Evolutionary conservation across 164 flowering plant genomes (phyloP).

Genomic region (Brasenia schreberi): DNA sequence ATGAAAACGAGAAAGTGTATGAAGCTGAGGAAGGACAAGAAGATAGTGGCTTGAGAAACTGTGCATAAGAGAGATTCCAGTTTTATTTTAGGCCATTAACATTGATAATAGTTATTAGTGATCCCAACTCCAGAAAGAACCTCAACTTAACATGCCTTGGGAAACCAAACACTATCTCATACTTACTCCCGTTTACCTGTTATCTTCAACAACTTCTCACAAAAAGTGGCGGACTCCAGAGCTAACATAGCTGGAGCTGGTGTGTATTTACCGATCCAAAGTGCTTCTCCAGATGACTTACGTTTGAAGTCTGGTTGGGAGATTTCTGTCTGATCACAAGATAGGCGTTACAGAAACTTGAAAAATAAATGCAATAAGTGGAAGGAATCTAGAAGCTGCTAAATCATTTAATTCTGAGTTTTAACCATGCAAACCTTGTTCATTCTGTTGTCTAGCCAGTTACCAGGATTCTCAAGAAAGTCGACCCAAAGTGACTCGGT

Average conservation of each 20-base stretch:
- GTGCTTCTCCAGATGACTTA: conserved; percentile 5
- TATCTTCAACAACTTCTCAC: neutral
- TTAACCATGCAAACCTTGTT: neutral
- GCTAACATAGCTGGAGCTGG: conserved; percentile 6
- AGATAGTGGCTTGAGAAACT: neutral
- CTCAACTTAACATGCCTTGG: neutral
- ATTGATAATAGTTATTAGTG: neutral
- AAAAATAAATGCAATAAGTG: neutral
- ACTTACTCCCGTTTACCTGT: neutral
- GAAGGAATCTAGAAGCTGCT: neutral
- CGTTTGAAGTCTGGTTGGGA: conserved; percentile 13
- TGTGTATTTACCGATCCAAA: conserved; percentile 10
- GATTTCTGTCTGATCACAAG: neutral
- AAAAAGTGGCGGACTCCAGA: neutral
- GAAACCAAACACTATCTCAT: neutral
- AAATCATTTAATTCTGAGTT: neutral
- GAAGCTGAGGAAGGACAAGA: neutral
- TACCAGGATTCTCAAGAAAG: neutral
- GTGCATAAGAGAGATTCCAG: neutral
- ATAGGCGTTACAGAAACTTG: neutral
- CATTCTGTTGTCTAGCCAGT: neutral
- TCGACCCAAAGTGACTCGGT: neutral
- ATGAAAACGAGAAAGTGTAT: neutral
- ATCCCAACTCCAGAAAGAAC: neutral
- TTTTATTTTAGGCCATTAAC: neutral